Base-by-base conservation (phyloP, 2,329 filamentous ascomycete genomes). In the Taxawa tesnikishii region DNA sequence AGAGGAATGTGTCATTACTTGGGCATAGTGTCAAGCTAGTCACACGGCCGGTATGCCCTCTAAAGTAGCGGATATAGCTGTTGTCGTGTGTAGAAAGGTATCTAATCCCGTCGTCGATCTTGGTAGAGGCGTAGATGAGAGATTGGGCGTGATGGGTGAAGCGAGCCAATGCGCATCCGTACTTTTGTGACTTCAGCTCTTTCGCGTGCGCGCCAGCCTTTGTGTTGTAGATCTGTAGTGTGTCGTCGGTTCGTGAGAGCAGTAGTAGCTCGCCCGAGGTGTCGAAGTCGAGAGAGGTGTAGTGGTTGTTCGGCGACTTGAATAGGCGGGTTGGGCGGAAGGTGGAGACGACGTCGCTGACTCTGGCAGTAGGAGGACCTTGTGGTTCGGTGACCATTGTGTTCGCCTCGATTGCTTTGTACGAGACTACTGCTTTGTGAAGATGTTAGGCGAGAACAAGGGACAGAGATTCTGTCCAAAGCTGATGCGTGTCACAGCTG, bases 81-180 rank as follows among this genome's bases (percentile, higher is more conserved):
- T 96, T 94, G 56, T 96, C 90, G 58, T 98, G 90, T 9, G 79
- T 94, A 35, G 74, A 92, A 40, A 85, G 79, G 60, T 81, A 94
- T 53, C 76, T 79, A 43, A 81, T 92, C 48, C 75, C 85, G 63
- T 88, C 80, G 50, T 98, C 92, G 46, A 92, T 76, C 53, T 94
- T 94, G 9, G 90, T 98, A 53, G 83, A 93, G 31, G 90, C 87
- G 50, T 96, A 94, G 38, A 98, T 77, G 50, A 98, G 84, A 53
- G 83, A 87, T 14, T 83, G 83, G 43, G 78, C 78, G 38, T 88
- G 82, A 53, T 96, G 90, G 1, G 88, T 94, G 56, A 96, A 98
- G 46, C 83, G 81, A 23, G 90, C 90, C 34, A 94, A 70, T 53
- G 94, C 90, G 12, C 84, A 85, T 38, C 90, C 90, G 49, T 98